Evolutionary conservation across 2,329 filamentous ascomycete genomes (phyloP), one percentile per base, ranked within the genome.

Genomic region (Sclerotinia nivalis): DNA sequence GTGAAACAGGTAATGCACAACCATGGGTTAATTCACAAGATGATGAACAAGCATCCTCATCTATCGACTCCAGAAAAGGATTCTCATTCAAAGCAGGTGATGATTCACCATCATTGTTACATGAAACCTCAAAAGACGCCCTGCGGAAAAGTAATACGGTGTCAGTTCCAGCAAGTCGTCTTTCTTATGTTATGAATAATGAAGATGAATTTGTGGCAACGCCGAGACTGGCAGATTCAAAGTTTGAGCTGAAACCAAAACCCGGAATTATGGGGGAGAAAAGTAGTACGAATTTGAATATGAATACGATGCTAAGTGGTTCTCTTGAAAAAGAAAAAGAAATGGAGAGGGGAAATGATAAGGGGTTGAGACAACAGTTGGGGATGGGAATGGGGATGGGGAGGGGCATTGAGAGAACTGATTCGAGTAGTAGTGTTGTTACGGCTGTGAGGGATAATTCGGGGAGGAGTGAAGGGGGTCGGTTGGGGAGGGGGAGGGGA

Each of bases 1-100:
- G 28, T 9, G 49, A 47, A 7, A 37, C 22, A 12, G 40, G 54
- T 7, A 37, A 15, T 22, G 20, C 9, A 40, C n/a, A 47, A 20
- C 56, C 64, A 34, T 69, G 43, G 61, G 67, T 45, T 40, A 22
- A 34, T 28, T 47, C 66, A 22, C 40, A n/a, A 43, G 25, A 34
- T 15, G 40, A 49, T 22, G 37, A 43, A 18, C 28, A n/a, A n/a
- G n/a, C 10, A 4, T 37, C 49, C 25, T 25, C 37, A 1, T 56
- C 31, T 9, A 12, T 40, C 25, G 43, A 50, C 6, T 45, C 31
- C n/a, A 73, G 49, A 70, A 56, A 75, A 55, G 68, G 69, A 9
- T 76, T 77, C 55, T 77, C 76, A 20, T 77, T 75, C 25, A 67
- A 69, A 12, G 71, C 74, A 37, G 76, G 76, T 3, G 76, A 77